A percentile compares a stretch with the other conserved stretches of the same genome.
Evolutionary conservation across 768 basidiomycete species (phyloP).

Genomic region (Suillus bovinus): DNA sequence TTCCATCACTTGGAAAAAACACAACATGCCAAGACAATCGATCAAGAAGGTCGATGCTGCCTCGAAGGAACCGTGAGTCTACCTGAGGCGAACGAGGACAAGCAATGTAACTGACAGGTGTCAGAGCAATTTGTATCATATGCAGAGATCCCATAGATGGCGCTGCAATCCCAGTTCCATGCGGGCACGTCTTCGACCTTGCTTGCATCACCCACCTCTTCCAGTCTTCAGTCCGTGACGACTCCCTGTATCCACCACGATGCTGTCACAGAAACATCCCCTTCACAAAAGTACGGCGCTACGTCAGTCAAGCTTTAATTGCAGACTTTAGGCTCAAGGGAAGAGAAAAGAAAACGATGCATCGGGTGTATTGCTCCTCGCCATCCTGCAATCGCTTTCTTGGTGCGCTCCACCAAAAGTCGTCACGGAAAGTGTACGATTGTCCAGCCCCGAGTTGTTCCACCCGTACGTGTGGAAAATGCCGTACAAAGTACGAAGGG

Average conservation of each 20-base stretch:
- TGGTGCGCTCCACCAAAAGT: conserved; percentile 17
- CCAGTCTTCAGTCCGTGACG: conserved; percentile 27
- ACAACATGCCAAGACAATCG: conserved; percentile 4
- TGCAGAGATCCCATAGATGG: conserved; percentile 22
- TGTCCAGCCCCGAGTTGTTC: conserved; percentile 10
- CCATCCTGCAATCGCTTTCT: conserved; percentile 28
- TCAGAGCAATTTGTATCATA: conserved; percentile 19
- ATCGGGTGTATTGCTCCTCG: conserved; percentile 30
- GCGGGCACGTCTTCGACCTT: conserved; percentile 29
- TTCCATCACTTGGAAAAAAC: not conserved
- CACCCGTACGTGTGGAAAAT: conserved; percentile 12
- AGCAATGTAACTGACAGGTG: not conserved
- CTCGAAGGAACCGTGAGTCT: conserved; percentile 4
- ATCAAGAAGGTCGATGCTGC: conserved; percentile 4
- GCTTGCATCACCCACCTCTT: conserved; percentile 30
- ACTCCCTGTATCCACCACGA: conserved; percentile 33
- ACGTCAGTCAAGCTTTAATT: conserved; percentile 15
- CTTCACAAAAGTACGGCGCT: conserved; percentile 14
- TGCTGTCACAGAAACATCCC: conserved; percentile 27
- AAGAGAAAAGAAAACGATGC: conserved; percentile 22
- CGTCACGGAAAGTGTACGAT: conserved; percentile 23
- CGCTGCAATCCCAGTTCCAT: conserved; percentile 18
- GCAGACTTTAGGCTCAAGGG: conserved; percentile 19
- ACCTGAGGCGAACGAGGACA: not conserved
- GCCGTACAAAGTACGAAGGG: conserved; percentile 9